Percentiles rank a stretch among this genome's conserved stretches.
These are phyloP conservation scores for Fagus sylvatica DNA, from an alignment of 306 rosid species.

Conservation along the genomic window DNA sequence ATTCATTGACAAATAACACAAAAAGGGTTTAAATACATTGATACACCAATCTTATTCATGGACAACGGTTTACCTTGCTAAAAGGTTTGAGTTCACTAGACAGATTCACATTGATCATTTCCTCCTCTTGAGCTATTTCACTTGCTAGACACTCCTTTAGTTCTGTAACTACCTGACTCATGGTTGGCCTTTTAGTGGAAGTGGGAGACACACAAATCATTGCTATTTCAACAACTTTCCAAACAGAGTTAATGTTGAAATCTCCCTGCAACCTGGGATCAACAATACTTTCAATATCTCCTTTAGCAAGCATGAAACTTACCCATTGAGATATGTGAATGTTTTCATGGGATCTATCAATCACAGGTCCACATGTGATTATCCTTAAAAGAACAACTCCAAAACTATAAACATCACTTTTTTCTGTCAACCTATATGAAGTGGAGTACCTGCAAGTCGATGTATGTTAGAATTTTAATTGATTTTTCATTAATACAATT, in stretches of 20 bases:
- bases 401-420: conserved; percentile 18
- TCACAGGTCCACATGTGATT: not conserved
- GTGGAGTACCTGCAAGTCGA: not conserved
- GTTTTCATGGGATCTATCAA: not conserved
- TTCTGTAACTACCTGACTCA: conserved; percentile 3
- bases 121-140: not conserved
- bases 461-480: not conserved
- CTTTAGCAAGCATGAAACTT: not conserved
- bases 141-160: conserved; percentile 16
- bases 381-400: conserved; percentile 15
- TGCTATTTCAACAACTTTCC: conserved; percentile 25
- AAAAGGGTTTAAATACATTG: no score
- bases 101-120: not conserved
- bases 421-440: not conserved
- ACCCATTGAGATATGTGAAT: conserved; percentile 15
- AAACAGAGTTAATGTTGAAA: not conserved
- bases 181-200: conserved; percentile 8
- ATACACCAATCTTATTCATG: no score
- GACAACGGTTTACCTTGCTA: no score
- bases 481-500: not conserved
- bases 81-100: no score
- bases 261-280: conserved; percentile 12
- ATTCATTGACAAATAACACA: no score
- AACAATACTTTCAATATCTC: conserved; percentile 1
- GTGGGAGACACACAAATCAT: conserved; percentile 15